Conservation (phyloP, 1,139 yeast genomes). For the Kodamaea alishanica region DNA sequence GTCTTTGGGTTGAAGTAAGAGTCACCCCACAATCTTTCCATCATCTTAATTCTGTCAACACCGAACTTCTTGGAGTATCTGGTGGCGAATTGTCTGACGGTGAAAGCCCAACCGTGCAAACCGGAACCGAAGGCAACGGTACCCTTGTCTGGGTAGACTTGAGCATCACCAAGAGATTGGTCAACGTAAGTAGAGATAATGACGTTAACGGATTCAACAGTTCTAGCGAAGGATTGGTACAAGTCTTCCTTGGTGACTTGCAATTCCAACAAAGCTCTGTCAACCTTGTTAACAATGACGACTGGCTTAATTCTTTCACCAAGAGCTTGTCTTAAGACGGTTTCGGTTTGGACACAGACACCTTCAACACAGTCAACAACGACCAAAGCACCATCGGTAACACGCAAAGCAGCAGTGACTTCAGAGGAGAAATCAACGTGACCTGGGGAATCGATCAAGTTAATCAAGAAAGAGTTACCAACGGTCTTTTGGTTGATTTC, state of each 20-base stretch:
- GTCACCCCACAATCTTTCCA: constrained; percentile 99
- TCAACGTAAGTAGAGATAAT: constrained; percentile 95
- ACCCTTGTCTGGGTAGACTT: constrained; percentile 98
- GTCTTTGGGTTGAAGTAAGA: constrained; percentile 99
- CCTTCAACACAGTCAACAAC: constrained; percentile 99
- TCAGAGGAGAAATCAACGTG: constrained; percentile 99
- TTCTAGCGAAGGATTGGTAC: constrained; percentile 97
- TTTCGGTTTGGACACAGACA: constrained; percentile 99
- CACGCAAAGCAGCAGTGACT: constrained; percentile 99
- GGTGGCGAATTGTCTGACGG: constrained; percentile 97
- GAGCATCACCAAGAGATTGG: constrained; percentile 88
- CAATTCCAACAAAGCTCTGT: constrained; percentile 98
- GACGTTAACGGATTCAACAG: constrained; percentile 98
- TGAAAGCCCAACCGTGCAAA: constrained; percentile 99
- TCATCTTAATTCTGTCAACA: constrained; percentile 97
- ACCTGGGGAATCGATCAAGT: constrained; percentile 99
- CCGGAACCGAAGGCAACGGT: constrained; percentile 99
- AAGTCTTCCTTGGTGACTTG: constrained; percentile 99
- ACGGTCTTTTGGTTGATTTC: constrained; percentile 94
- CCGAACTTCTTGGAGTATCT: constrained; percentile 99
- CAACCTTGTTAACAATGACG: constrained; percentile 97
- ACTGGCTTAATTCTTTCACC: constrained; percentile 99
- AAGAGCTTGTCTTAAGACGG: constrained; percentile 98
- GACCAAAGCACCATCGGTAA: constrained; percentile 99
- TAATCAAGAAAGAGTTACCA: constrained; percentile 93